Evolutionary conservation across 371 early-diverging fungal genomes (phyloP).

Genomic region (Blakeslea trispora): DNA sequence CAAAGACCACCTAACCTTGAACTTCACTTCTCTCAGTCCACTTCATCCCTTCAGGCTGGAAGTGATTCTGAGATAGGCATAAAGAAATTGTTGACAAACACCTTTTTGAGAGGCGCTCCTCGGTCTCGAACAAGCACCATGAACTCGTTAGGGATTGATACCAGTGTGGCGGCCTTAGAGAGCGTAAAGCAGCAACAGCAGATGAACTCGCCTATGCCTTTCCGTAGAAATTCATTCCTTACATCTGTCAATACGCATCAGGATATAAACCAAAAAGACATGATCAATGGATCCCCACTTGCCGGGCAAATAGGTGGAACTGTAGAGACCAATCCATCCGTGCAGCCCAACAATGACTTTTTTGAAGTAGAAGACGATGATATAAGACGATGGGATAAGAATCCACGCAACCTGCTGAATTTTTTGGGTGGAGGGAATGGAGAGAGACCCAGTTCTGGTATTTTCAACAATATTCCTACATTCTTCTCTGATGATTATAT

Average conservation of each 20-base stretch:
- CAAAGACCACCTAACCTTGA: slow-evolving; percentile 23
- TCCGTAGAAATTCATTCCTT: slow-evolving; percentile 39
- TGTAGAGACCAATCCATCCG: neutral
- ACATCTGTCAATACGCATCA: neutral
- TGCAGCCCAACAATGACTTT: slow-evolving; percentile 17
- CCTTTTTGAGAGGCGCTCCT: slow-evolving; percentile 40
- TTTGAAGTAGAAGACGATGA: slow-evolving; percentile 69
- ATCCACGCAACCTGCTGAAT: slow-evolving; percentile 37
- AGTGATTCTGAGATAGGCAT: slow-evolving; percentile 27
- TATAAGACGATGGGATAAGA: slow-evolving; percentile 35
- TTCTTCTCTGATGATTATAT: slow-evolving; percentile 22
- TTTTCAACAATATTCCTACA: slow-evolving; percentile 18
- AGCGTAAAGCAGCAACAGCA: slow-evolving; percentile 17
- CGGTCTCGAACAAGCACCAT: slow-evolving; percentile 63
- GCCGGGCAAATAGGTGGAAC: neutral
- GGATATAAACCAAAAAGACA: neutral
- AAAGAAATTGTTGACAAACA: slow-evolving; percentile 36
- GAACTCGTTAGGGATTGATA: slow-evolving; percentile 36
- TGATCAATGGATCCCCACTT: neutral
- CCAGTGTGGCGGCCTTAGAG: slow-evolving; percentile 27
- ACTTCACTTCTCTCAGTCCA: slow-evolving; percentile 24
- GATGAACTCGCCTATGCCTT: slow-evolving; percentile 41
- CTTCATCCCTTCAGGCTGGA: slow-evolving; percentile 18
- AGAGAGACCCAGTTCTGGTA: slow-evolving; percentile 26
- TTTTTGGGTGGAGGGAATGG: slow-evolving; percentile 35